Percentiles rank a stretch among this genome's conserved stretches.
phyloP scores from a whole-genome alignment of 805 yeast genomes.

The Metschnikowia drakensbergensis region DNA sequence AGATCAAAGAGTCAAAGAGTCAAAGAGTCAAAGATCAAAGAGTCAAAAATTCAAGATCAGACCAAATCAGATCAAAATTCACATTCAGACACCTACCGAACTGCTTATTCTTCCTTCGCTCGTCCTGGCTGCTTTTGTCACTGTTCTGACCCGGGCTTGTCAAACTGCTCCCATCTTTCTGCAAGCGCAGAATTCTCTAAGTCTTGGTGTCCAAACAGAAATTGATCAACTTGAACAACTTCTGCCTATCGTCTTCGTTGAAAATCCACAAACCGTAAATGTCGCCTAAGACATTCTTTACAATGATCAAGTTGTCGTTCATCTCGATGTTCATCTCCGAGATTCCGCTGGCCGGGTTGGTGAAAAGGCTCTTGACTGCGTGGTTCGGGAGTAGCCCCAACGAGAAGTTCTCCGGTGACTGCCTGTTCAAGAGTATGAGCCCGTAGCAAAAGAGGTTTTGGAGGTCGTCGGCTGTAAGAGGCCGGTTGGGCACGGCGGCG shows the following conservation, averaged over 20 bases:
- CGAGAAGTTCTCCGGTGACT: slow-evolving; percentile 66
- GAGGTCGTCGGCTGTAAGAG: slow-evolving; percentile 22
- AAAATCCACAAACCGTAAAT: slow-evolving; percentile 79
- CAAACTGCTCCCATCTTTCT: too few relatives aligned
- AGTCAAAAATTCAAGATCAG: too few relatives aligned
- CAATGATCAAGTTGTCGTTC: slow-evolving; percentile 65
- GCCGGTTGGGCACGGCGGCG: slow-evolving; percentile 20
- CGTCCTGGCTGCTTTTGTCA: too few relatives aligned
- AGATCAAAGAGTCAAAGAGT: too few relatives aligned
- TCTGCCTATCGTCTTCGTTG: slow-evolving; percentile 61
- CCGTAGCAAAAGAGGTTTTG: slow-evolving; percentile 59
- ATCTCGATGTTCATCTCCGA: slow-evolving; percentile 61
- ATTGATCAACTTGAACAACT: slow-evolving; percentile 46
- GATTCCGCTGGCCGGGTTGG: slow-evolving; percentile 29
- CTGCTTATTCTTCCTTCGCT: too few relatives aligned
- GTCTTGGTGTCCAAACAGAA: slow-evolving; percentile 36
- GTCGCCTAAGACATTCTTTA: slow-evolving; percentile 63
- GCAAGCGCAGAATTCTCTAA: background rate
- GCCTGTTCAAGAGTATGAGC: slow-evolving; percentile 62
- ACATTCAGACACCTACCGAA: too few relatives aligned
- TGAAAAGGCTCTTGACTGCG: slow-evolving; percentile 43
- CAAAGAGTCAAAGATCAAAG: too few relatives aligned
- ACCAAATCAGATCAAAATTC: too few relatives aligned
- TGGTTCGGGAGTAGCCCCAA: slow-evolving; percentile 62
- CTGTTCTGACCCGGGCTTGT: too few relatives aligned